Conservation (phyloP, 228 moss, liverwort and hornwort species). For the Sphagnum magellanicum region DNA sequence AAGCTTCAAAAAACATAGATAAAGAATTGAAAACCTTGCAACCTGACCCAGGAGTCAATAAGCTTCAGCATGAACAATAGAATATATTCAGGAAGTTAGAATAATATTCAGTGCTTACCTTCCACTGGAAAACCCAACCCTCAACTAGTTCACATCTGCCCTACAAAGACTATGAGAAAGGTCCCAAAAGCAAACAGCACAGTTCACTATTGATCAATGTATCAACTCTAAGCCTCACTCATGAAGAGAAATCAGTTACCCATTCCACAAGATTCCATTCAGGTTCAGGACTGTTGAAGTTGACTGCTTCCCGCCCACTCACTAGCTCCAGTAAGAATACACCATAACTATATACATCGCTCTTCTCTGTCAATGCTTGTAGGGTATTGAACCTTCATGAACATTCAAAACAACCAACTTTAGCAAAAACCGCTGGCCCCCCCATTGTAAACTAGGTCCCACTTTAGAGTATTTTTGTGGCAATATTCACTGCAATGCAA, state of each 20-base stretch:
- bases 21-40: too few species aligned
- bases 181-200: too few species aligned
- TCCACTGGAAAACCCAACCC: background rate
- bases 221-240: background rate
- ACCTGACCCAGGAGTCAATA: too few species aligned
- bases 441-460: too few species aligned
- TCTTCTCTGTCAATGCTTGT: conserved; percentile 32
- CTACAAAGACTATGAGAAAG: too few species aligned
- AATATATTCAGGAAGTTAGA: background rate
- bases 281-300: conserved; percentile 22
- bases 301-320: conserved; percentile 49
- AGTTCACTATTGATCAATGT: background rate
- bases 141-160: too few species aligned
- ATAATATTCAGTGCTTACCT: background rate
- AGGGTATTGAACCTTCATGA: conserved; percentile 27
- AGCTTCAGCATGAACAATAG: too few species aligned
- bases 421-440: too few species aligned
- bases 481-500: background rate
- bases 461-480: background rate
- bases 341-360: conserved; percentile 53
- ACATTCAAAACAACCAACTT: background rate
- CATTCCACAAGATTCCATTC: conserved; percentile 61
- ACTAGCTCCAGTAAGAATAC: conserved; percentile 48
- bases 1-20: too few species aligned
- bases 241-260: conserved; percentile 12